Base-by-base conservation (phyloP, 2,329 filamentous ascomycete genomes). In the Penicillium sumatraense region DNA sequence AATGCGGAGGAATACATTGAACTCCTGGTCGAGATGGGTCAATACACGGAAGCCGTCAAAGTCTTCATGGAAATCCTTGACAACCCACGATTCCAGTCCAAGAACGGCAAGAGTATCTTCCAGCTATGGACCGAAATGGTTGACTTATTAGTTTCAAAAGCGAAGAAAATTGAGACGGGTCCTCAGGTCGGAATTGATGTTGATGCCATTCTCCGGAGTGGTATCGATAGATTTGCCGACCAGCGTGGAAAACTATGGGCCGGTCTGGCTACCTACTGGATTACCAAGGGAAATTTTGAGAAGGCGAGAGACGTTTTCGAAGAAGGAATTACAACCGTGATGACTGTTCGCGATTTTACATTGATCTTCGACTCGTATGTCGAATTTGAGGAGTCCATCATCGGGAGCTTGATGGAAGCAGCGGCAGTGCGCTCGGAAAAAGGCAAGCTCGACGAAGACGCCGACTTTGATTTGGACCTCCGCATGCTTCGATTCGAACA, bases 101-200 rank as follows among this genome's bases (percentile, higher is more conserved):
- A 96, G 76, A 87, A 95, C 63, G 90, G 90, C 56, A 97, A 96
- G 75, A 93, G 95, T 0, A 91, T 93, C 59, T 99, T 96, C 72
- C 92, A 99, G 74, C 83, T 99, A 46, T 99, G 95, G 95, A 95
- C 87, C 60, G 95, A 99, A 72, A 96, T 99, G 91, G 88, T 98
- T 31, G 95, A 99, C 68, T 74, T 98, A 61, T 81, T 99, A 42
- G 96, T 99, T 40, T 90, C 90, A 56, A 91, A 96, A 72, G 95
- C 95, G 3, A 89, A 88, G 65, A 86, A 96, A 38, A 87, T 99
- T 46, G 86, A 95, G 67, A 89, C 91, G 5, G 87, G 88, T 13
- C 85, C 90, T 60, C 89, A 93, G 66, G 85, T 85, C 14, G 92
- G 91, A 27, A 91, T 98, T 65, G 88, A 96, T 67, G 92, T 96